A percentile compares a stretch with the other conserved stretches of the same genome.
Conservation (phyloP, 805 yeast species). For the Blastobotrys mokoenaii region DNA sequence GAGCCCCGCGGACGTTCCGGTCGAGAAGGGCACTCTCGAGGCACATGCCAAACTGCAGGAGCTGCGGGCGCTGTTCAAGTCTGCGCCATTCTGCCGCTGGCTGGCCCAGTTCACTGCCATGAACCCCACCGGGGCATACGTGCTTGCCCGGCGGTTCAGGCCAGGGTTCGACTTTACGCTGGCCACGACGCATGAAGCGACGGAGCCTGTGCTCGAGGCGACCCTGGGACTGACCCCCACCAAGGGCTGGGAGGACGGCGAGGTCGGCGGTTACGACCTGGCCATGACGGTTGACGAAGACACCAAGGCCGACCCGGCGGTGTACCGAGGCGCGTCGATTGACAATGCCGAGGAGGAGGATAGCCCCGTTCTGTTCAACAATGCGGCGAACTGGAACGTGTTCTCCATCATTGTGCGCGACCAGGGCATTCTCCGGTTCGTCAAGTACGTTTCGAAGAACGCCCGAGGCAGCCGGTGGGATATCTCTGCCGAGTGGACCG, state of each 20-base stretch:
- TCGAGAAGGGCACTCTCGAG: conserved; percentile 4
- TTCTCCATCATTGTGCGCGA: conserved; percentile 74
- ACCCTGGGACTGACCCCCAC: conserved; percentile 77
- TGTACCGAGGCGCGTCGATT: conserved; percentile 40
- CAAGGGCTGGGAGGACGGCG: conserved; percentile 78
- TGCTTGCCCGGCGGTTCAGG: conserved; percentile 76
- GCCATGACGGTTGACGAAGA: conserved; percentile 54
- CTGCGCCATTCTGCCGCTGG: conserved; percentile 63
- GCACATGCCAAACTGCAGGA: conserved; percentile 35
- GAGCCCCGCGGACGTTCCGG: conserved; percentile 33
- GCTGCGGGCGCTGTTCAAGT: conserved; percentile 50
- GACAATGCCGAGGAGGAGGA: conserved; percentile 57
- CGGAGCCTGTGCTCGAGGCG: conserved; percentile 55
- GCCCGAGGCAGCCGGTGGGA: conserved; percentile 96
- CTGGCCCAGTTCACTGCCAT: conserved; percentile 53
- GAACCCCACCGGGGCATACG: conserved; percentile 51
- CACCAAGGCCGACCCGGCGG: conserved; percentile 76
- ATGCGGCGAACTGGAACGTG: conserved; percentile 78
- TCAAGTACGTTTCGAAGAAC: conserved; percentile 80
- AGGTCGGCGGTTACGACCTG: conserved; percentile 88
- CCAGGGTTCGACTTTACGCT: conserved; percentile 92
- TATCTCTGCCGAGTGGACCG: conserved; percentile 69
- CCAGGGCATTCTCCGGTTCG: conserved; percentile 77
- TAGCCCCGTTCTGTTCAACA: conserved; percentile 67
- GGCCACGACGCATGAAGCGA: conserved; percentile 55